phyloP scores from a whole-genome alignment of 805 yeast genomes.

The Kurtzmaniella fragi region DNA sequence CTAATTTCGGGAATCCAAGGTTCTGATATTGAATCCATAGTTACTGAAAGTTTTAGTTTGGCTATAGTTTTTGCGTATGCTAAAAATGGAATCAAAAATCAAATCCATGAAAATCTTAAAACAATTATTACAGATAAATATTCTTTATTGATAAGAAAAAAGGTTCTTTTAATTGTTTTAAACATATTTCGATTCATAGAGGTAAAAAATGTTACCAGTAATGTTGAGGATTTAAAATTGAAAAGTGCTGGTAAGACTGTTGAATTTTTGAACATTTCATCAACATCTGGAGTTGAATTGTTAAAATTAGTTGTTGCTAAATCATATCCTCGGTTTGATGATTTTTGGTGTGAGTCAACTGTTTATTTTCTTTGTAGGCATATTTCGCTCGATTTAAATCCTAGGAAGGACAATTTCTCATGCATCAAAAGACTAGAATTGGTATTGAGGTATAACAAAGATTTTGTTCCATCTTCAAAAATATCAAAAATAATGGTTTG shows the following conservation, averaged over 20 bases:
- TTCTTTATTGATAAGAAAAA: conserved; percentile 17
- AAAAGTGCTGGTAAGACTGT: conserved; percentile 2
- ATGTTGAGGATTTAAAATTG: conserved; percentile 10
- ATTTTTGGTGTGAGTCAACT: conserved; percentile 26
- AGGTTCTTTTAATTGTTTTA: conserved; percentile 25
- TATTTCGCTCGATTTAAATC: conserved; percentile 11
- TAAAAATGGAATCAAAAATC: conserved; percentile 30
- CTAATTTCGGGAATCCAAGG: conserved; percentile 11
- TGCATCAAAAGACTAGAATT: too few relatives aligned
- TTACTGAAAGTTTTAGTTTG: conserved; percentile 29
- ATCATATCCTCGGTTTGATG: background rate
- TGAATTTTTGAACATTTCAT: conserved; percentile 14
- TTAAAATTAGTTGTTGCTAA: conserved; percentile 7
- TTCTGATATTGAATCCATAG: conserved; percentile 12
- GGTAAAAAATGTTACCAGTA: conserved; percentile 13
- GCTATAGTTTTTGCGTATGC: conserved; percentile 42
- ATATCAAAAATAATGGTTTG: too few relatives aligned
- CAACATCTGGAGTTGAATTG: conserved; percentile 22
- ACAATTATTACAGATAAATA: conserved; percentile 13
- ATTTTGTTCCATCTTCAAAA: too few relatives aligned
- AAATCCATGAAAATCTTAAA: conserved; percentile 17
- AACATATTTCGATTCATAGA: conserved; percentile 39
- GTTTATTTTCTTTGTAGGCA: conserved; percentile 36
- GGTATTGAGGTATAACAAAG: too few relatives aligned
- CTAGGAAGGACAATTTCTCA: too few relatives aligned